Percentiles rank a stretch among this genome's conserved stretches.
Evolutionary conservation across 2,329 filamentous ascomycete species (phyloP).

Genomic region (Setomelanomma holmii): DNA sequence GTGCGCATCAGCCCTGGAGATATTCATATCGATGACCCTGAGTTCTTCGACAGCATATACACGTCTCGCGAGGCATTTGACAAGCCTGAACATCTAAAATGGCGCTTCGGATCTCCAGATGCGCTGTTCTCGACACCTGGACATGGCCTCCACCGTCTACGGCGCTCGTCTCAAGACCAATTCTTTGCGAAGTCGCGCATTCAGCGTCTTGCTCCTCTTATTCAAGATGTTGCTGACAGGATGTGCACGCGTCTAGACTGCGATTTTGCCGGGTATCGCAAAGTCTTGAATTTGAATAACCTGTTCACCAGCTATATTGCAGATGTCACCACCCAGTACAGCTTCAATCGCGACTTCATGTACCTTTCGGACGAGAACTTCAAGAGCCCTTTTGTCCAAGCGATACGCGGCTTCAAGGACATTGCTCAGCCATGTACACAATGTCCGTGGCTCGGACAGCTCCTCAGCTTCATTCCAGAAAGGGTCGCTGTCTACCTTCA

Average conservation of each 20-base stretch:
- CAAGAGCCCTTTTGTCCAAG: too few species aligned
- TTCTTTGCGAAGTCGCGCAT: neutral
- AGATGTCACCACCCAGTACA: too few species aligned
- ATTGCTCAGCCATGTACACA: too few species aligned
- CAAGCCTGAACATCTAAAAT: constrained; percentile 2
- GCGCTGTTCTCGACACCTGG: neutral
- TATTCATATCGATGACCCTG: constrained; percentile 14
- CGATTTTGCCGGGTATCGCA: neutral
- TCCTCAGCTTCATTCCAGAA: too few species aligned
- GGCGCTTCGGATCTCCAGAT: neutral
- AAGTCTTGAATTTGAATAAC: too few species aligned
- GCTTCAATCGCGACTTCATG: too few species aligned
- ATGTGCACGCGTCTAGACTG: neutral
- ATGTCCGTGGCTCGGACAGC: too few species aligned
- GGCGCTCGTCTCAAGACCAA: neutral
- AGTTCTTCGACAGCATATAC: constrained; percentile 4
- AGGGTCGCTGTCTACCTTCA: too few species aligned
- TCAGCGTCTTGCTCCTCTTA: neutral
- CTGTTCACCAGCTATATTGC: too few species aligned
- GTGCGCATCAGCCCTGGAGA: constrained; percentile 15
- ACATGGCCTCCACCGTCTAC: neutral
- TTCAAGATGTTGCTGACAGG: too few species aligned
- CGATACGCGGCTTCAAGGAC: too few species aligned
- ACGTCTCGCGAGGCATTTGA: constrained; percentile 11
- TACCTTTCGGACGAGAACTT: too few species aligned